These are phyloP conservation scores for Coemansia sp. DNA, from an alignment of 192 early-diverging fungal genomes.

Conservation along the genomic window DNA sequence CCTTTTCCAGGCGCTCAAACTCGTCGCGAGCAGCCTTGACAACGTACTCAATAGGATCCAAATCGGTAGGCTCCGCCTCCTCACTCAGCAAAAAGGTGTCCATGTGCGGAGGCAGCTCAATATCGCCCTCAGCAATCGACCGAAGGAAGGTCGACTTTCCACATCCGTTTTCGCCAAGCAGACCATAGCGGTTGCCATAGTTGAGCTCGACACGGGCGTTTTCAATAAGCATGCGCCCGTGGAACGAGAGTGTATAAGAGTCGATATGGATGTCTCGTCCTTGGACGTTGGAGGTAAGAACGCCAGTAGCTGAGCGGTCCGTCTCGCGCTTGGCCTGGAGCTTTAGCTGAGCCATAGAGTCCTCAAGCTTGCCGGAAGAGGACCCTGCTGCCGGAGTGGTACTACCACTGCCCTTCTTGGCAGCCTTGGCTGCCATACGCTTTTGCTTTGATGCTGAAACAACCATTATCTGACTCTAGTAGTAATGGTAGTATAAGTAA, in stretches of 20 bases:
- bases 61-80: slow-evolving; percentile 93
- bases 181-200: slow-evolving; percentile 96
- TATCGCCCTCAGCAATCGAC: slow-evolving; percentile 90
- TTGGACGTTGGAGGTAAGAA: slow-evolving; percentile 83
- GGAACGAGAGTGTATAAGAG: slow-evolving; percentile 89
- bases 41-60: slow-evolving; percentile 90
- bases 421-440: slow-evolving; percentile 73
- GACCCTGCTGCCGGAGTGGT: slow-evolving; percentile 13
- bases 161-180: slow-evolving; percentile 93
- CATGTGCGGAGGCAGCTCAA: slow-evolving; percentile 94
- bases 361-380: slow-evolving; percentile 36
- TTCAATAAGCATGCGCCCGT: slow-evolving; percentile 91
- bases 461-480: slow-evolving; percentile 24
- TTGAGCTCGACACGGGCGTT: slow-evolving; percentile 97
- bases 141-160: slow-evolving; percentile 96
- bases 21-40: slow-evolving; percentile 87
- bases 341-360: slow-evolving; percentile 59
- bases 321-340: slow-evolving; percentile 57
- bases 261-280: slow-evolving; percentile 98
- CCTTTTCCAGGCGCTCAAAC: slow-evolving; percentile 85
- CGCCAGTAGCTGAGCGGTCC: slow-evolving; percentile 89
- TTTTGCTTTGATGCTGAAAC: slow-evolving; percentile 77
- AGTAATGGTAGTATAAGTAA: background rate
- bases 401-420: slow-evolving; percentile 26
- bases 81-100: slow-evolving; percentile 96